phyloP scores from a whole-genome alignment of 208 protist genomes.

The Sergeia podlipaevii region DNA sequence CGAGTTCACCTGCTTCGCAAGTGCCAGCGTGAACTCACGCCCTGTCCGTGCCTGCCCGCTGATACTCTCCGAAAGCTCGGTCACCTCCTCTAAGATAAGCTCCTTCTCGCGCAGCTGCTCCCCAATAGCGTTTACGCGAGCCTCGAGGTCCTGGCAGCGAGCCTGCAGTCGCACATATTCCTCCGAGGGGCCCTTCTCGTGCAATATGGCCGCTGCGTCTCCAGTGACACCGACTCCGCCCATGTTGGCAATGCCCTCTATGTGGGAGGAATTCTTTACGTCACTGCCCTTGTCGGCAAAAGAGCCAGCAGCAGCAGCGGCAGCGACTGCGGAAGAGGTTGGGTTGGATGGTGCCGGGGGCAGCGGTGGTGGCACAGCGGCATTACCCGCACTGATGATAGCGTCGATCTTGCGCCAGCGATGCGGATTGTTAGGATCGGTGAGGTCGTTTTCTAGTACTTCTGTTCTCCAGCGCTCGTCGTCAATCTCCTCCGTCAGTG shows the following conservation, averaged over 20 bases:
- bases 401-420: slow-evolving; percentile 65
- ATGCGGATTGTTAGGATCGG: slow-evolving; percentile 78
- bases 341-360: slow-evolving; percentile 1
- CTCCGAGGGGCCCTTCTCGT: slow-evolving; percentile 43
- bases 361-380: not conserved
- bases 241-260: not conserved
- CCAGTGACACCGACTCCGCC: not conserved
- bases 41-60: slow-evolving; percentile 79
- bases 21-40: slow-evolving; percentile 87
- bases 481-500: slow-evolving; percentile 74
- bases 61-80: slow-evolving; percentile 85
- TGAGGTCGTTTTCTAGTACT: slow-evolving; percentile 80
- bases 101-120: slow-evolving; percentile 96
- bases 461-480: slow-evolving; percentile 80
- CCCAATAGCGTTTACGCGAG: slow-evolving; percentile 87
- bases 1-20: slow-evolving; percentile 92
- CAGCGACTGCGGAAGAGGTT: not conserved
- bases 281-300: not conserved
- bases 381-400: not conserved
- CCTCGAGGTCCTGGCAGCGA: slow-evolving; percentile 90
- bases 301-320: not conserved
- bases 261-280: not conserved
- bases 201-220: not conserved
- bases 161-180: slow-evolving; percentile 84
- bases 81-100: slow-evolving; percentile 94